Evolutionary conservation across 2,329 filamentous ascomycete species (phyloP).

Genomic region (Arthroderma sp.): DNA sequence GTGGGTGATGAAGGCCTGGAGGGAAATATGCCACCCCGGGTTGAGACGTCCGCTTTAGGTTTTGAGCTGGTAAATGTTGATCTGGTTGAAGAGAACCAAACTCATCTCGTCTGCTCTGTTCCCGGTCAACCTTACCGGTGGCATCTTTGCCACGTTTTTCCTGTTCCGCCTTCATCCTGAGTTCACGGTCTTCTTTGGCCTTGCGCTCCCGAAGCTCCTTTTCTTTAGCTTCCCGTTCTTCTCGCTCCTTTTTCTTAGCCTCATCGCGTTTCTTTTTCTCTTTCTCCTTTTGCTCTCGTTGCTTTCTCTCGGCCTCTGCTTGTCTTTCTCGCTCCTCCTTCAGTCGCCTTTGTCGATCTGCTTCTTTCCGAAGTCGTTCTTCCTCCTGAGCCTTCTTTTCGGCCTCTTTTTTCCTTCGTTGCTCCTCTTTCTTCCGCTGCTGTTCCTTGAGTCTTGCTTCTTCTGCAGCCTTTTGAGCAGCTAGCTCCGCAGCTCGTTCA

Average conservation of each 20-base stretch:
- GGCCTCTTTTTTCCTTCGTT: constrained; percentile 78
- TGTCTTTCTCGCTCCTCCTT: constrained; percentile 80
- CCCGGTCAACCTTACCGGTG: constrained; percentile 34
- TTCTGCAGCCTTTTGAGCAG: constrained; percentile 61
- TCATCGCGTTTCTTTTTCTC: constrained; percentile 67
- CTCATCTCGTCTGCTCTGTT: constrained; percentile 37
- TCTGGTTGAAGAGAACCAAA: constrained; percentile 16
- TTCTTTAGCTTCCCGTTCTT: constrained; percentile 50
- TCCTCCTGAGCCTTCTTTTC: constrained; percentile 86
- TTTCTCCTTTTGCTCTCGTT: constrained; percentile 63
- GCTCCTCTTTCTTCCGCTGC: constrained; percentile 72
- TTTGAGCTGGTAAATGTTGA: constrained; percentile 12
- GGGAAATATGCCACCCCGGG: constrained; percentile 42
- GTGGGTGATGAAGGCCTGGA: constrained; percentile 42
- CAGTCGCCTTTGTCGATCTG: constrained; percentile 64
- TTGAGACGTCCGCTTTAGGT: constrained; percentile 47
- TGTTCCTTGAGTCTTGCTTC: constrained; percentile 70
- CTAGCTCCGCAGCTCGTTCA: constrained; percentile 79
- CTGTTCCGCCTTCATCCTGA: constrained; percentile 33
- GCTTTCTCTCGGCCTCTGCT: constrained; percentile 73
- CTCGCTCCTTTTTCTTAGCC: constrained; percentile 64
- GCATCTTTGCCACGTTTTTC: constrained; percentile 40
- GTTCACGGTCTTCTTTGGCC: constrained; percentile 52
- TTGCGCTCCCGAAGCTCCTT: constrained; percentile 62
- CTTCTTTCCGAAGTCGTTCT: constrained; percentile 70